phyloP scores from a whole-genome alignment of 768 basidiomycete species.

The Pleurotus cornucopiae region DNA sequence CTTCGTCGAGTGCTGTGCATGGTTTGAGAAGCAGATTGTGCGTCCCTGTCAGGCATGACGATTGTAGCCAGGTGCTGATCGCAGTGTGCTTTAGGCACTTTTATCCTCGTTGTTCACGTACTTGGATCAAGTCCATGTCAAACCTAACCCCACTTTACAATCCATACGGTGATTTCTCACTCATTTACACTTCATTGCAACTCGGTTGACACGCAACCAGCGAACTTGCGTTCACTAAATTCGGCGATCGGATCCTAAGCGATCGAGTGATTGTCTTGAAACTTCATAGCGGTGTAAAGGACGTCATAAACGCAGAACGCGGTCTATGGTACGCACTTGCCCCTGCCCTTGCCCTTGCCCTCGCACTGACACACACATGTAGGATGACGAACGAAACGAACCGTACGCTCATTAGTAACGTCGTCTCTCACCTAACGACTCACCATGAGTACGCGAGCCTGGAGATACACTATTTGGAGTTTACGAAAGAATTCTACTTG shows the following conservation, averaged over 20 bases:
- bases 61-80: too few relatives aligned
- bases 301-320: neutral
- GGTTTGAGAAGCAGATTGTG: conserved; percentile 67
- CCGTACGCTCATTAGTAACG: conserved; percentile 37
- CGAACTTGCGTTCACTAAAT: conserved; percentile 53
- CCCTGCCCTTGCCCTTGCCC: neutral
- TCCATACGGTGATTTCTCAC: conserved; percentile 38
- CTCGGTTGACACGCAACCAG: conserved; percentile 20
- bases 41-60: conserved; percentile 19
- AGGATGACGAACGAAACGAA: neutral
- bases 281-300: conserved; percentile 25
- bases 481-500: conserved; percentile 50
- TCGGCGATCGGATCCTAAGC: conserved; percentile 47
- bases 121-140: conserved; percentile 65
- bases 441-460: conserved; percentile 60
- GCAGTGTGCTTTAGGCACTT: conserved; percentile 35
- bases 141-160: conserved; percentile 28
- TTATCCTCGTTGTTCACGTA: conserved; percentile 64
- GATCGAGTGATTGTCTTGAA: conserved; percentile 47
- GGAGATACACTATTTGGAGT: conserved; percentile 48
- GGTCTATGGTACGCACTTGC: neutral
- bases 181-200: too few relatives aligned
- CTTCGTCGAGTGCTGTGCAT: conserved; percentile 54
- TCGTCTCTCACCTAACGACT: conserved; percentile 54
- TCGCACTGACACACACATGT: too few relatives aligned